These are phyloP conservation scores for Solanum sejunctum DNA, from an alignment of 257 asterid genomes.

Conservation along the genomic window DNA sequence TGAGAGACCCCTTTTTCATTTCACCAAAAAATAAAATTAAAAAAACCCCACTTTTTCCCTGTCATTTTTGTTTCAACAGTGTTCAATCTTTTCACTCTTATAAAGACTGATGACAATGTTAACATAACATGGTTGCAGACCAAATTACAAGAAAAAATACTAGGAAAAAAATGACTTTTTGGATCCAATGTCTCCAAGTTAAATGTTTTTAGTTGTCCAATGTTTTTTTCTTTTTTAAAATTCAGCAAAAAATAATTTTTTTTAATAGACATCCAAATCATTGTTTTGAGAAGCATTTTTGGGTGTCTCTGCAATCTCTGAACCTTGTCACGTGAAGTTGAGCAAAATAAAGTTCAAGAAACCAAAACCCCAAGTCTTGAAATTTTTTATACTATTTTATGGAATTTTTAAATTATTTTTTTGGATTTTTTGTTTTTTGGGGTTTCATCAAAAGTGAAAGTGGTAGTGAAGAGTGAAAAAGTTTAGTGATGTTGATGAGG, in stretches of 20 bases:
- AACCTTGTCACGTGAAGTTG: conserved; percentile 22
- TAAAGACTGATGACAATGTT: not conserved
- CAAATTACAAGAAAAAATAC: not conserved
- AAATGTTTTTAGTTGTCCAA: conserved; percentile 5
- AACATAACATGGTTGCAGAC: not conserved
- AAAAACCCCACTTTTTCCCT: not conserved
- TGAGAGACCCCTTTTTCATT: not conserved
- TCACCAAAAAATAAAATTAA: not conserved
- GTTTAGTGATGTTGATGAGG: not conserved
- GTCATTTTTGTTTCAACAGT: not conserved
- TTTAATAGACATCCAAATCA: not conserved
- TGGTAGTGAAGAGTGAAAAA: not conserved
- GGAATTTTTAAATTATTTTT: not conserved
- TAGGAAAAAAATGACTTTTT: not conserved
- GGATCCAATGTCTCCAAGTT: conserved; percentile 4
- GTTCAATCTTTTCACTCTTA: not conserved
- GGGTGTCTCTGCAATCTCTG: conserved; percentile 16
- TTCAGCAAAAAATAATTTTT: not conserved
- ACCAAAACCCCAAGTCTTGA: not conserved
- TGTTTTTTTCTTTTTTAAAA: not conserved
- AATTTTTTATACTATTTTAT: not conserved
- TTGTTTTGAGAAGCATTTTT: conserved; percentile 9
- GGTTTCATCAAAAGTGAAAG: not conserved
- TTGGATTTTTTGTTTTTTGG: not conserved
- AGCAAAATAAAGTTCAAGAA: not conserved